A percentile compares a stretch with the other conserved stretches of the same genome.
Evolutionary conservation across 2,329 filamentous ascomycete genomes (phyloP).

Genomic region (Talaromyces sp.): DNA sequence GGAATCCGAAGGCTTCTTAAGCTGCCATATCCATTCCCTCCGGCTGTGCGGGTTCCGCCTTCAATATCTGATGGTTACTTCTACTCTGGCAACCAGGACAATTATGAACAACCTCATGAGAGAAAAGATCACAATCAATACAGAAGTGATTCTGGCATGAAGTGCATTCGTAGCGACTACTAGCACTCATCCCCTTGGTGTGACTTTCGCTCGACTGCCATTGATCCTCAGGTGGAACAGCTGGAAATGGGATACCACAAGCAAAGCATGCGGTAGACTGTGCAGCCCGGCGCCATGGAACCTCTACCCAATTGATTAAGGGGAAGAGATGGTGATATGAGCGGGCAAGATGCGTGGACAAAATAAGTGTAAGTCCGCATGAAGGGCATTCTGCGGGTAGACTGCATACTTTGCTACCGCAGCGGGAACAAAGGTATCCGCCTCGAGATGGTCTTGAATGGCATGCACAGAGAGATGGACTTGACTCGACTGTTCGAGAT

Average conservation of each 20-base stretch:
- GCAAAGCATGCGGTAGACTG: slow-evolving; percentile 71
- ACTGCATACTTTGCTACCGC: slow-evolving; percentile 83
- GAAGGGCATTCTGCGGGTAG: slow-evolving; percentile 88
- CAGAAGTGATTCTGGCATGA: slow-evolving; percentile 92
- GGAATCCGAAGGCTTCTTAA: slow-evolving; percentile 14
- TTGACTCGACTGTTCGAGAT: slow-evolving; percentile 74
- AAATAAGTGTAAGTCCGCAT: slow-evolving; percentile 87
- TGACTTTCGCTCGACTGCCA: slow-evolving; percentile 38
- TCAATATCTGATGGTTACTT: slow-evolving; percentile 9
- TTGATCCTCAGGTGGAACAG: slow-evolving; percentile 42
- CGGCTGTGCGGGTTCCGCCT: slow-evolving; percentile 17
- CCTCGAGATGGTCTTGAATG: slow-evolving; percentile 80
- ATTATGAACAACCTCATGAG: slow-evolving; percentile 92
- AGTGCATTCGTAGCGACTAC: slow-evolving; percentile 83
- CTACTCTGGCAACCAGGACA: slow-evolving; percentile 80
- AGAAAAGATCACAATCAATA: slow-evolving; percentile 96
- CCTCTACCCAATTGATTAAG: slow-evolving; percentile 85
- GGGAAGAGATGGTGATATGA: slow-evolving; percentile 94
- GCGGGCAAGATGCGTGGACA: slow-evolving; percentile 90
- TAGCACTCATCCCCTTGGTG: slow-evolving; percentile 75
- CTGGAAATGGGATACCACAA: slow-evolving; percentile 74
- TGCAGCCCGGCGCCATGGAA: slow-evolving; percentile 75
- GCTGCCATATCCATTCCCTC: slow-evolving; percentile 39
- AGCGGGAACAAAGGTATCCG: slow-evolving; percentile 89
- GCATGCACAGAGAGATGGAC: slow-evolving; percentile 82